Percentiles rank a stretch among this genome's conserved stretches.
Evolutionary conservation across 2,329 filamentous ascomycete genomes (phyloP).

Genomic region (Tympanopsis confertula): DNA sequence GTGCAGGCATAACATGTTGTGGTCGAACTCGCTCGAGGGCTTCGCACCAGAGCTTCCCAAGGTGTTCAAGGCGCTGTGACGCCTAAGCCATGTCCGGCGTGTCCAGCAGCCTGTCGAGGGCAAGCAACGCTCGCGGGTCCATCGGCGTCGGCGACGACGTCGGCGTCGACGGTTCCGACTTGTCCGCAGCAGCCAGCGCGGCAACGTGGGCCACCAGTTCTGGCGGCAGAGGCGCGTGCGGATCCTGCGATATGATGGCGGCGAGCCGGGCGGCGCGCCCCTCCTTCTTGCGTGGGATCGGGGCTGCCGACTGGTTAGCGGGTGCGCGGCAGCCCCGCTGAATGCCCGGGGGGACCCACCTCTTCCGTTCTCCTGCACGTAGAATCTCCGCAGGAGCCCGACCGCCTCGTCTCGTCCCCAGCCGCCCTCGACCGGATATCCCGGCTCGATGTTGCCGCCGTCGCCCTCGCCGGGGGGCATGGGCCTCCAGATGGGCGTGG

Average conservation of each 20-base stretch:
- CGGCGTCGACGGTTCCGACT: too few species aligned
- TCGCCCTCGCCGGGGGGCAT: slow-evolving; percentile 24
- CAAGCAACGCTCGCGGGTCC: too few species aligned
- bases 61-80: too few species aligned
- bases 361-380: slow-evolving; percentile 94
- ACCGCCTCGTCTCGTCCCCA: slow-evolving; percentile 88
- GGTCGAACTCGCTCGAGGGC: too few species aligned
- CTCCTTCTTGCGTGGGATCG: slow-evolving; percentile 1
- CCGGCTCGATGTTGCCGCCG: slow-evolving; percentile 62
- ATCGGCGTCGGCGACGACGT: too few species aligned
- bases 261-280: background rate
- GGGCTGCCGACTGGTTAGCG: background rate
- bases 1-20: too few species aligned
- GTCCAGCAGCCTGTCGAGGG: too few species aligned
- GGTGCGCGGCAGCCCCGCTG: background rate
- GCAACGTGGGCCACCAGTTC: background rate
- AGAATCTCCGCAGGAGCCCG: slow-evolving; percentile 82
- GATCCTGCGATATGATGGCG: background rate
- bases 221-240: background rate
- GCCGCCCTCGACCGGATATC: slow-evolving; percentile 75
- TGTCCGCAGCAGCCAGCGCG: too few species aligned
- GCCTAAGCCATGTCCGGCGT: too few species aligned
- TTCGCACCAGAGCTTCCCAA: too few species aligned
- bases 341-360: slow-evolving; percentile 34
- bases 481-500: background rate